A percentile compares a stretch with the other conserved stretches of the same genome.
These are phyloP conservation scores for Populus trichocarpa DNA, from an alignment of 441 rosid genomes.

Conservation along the genomic window DNA sequence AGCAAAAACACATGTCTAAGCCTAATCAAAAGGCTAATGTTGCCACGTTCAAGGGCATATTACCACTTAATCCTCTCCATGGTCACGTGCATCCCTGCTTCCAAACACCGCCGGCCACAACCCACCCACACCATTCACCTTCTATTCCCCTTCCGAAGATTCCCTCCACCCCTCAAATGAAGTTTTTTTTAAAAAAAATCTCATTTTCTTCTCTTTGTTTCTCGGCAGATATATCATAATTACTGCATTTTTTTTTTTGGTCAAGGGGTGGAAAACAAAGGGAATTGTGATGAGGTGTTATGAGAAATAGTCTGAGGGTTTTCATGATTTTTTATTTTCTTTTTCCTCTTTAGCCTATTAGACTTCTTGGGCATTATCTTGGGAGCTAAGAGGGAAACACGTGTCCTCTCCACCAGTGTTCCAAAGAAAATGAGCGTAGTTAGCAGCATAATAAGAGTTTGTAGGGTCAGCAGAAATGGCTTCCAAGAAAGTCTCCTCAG, in stretches of 20 bases:
- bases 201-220: neutral
- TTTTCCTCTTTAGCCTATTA: neutral
- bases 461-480: constrained; percentile 72
- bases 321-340: neutral
- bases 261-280: neutral
- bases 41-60: neutral
- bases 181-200: too few relatives aligned
- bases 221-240: neutral
- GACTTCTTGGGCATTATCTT: constrained; percentile 27
- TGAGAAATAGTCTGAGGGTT: neutral
- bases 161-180: neutral
- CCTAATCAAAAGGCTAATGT: neutral
- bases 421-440: constrained; percentile 88
- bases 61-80: neutral
- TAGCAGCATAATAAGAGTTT: constrained; percentile 61
- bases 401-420: constrained; percentile 90
- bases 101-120: neutral
- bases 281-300: neutral
- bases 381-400: constrained; percentile 63
- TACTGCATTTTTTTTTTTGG: neutral
- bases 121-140: neutral
- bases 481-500: constrained; percentile 77
- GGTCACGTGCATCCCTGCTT: constrained; percentile 9
- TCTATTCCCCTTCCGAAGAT: too few relatives aligned
- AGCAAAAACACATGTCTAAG: neutral